phyloP scores from a whole-genome alignment of 2,329 filamentous ascomycete genomes.

The Raffaelea deltoideospora region DNA sequence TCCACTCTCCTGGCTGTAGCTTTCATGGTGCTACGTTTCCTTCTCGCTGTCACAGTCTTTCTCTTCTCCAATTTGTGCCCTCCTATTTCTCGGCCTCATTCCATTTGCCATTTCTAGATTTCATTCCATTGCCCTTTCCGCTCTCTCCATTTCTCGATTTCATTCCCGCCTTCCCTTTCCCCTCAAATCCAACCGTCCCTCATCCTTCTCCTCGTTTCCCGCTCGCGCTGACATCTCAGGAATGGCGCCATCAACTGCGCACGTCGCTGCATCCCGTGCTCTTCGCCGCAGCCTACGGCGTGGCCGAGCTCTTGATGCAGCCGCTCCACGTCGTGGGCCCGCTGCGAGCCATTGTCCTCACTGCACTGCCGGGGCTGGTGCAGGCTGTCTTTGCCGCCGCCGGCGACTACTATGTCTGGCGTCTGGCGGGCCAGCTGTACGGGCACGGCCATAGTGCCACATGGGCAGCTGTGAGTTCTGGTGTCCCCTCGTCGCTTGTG shows the following conservation, averaged over 20 bases:
- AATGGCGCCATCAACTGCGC: constrained; percentile 80
- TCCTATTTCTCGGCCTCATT: no score
- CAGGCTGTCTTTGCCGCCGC: constrained; percentile 67
- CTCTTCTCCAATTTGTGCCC: no score
- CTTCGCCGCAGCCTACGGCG: constrained; percentile 62
- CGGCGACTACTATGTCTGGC: constrained; percentile 80
- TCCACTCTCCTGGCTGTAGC: no score
- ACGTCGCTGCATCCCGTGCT: constrained; percentile 84
- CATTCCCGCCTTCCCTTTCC: no score
- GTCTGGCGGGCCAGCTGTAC: constrained; percentile 59
- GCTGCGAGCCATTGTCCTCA: constrained; percentile 48
- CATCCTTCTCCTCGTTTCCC: background rate
- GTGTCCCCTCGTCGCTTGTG: no score
- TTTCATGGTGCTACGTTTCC: no score
- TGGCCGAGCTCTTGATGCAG: constrained; percentile 39
- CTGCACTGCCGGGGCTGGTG: constrained; percentile 56
- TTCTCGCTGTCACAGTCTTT: no score
- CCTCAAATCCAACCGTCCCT: no score
- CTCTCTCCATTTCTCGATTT: background rate
- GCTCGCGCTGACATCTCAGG: constrained; percentile 36
- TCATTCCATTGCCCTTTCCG: no score
- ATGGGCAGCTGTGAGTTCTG: constrained; percentile 54
- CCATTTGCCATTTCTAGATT: no score
- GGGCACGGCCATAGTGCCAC: constrained; percentile 47
- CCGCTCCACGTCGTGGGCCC: constrained; percentile 36